Percentiles rank a stretch among this genome's conserved stretches.
phyloP scores from a whole-genome alignment of 768 basidiomycete genomes.

The Macrolepiota albuminosa region DNA sequence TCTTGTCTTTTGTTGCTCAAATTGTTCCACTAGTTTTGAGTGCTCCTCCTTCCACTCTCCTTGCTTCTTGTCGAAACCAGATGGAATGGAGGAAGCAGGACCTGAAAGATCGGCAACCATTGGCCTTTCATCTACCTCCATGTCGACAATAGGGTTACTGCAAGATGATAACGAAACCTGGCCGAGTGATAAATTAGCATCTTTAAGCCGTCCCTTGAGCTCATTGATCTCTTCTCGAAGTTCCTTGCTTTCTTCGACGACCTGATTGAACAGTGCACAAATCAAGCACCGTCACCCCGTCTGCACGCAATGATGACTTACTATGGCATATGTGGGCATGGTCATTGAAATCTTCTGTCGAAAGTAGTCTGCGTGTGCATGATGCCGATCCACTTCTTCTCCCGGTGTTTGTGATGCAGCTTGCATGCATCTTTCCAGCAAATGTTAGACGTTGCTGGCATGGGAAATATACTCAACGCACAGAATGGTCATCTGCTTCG shows the following conservation, averaged over 20 bases:
- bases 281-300: too few species aligned
- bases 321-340: too few species aligned
- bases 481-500: too few species aligned
- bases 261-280: too few species aligned
- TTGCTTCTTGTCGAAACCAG: not conserved
- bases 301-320: too few species aligned
- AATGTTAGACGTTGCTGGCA: not conserved
- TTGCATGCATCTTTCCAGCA: not conserved
- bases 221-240: too few species aligned
- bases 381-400: not conserved
- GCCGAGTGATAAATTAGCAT: not conserved
- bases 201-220: not conserved
- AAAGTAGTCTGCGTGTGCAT: too few species aligned
- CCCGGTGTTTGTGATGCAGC: not conserved
- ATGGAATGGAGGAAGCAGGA: not conserved
- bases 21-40: not conserved
- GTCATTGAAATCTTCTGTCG: too few species aligned
- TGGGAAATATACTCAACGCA: too few species aligned
- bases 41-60: not conserved
- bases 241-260: too few species aligned
- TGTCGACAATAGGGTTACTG: not conserved
- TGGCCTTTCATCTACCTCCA: not conserved
- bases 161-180: not conserved
- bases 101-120: not conserved
- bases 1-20: not conserved